phyloP scores from a whole-genome alignment of 768 basidiomycete species.

The Cantharellus cinnabarinus region DNA sequence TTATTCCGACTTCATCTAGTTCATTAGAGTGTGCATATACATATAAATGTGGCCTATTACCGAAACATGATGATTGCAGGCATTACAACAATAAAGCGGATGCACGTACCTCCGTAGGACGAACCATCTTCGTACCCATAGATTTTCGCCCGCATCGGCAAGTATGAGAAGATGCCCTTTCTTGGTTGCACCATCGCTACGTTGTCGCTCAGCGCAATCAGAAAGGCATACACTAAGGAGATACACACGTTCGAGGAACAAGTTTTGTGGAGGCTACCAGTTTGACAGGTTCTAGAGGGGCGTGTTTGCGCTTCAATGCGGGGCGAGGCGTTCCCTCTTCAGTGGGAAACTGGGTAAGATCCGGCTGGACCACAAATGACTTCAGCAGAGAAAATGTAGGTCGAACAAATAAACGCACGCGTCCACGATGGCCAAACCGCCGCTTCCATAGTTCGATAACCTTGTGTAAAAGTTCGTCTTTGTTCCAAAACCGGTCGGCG shows the following conservation, averaged over 20 bases:
- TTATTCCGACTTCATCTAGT: conserved; percentile 59
- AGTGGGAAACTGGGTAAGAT: too few species aligned
- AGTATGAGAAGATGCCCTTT: conserved; percentile 67
- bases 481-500: conserved; percentile 24
- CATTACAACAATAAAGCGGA: neutral
- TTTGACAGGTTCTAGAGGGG: conserved; percentile 33
- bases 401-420: conserved; percentile 30
- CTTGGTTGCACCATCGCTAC: conserved; percentile 65
- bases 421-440: conserved; percentile 51
- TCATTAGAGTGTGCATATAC: conserved; percentile 73
- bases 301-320: conserved; percentile 8
- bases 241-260: conserved; percentile 45
- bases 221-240: conserved; percentile 1
- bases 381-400: conserved; percentile 6
- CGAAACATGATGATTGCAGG: neutral
- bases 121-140: conserved; percentile 75
- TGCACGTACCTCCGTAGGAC: conserved; percentile 53
- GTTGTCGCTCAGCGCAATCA: conserved; percentile 1
- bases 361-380: neutral
- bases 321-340: neutral
- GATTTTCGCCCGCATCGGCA: conserved; percentile 54
- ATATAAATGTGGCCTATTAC: conserved; percentile 65
- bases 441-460: conserved; percentile 69
- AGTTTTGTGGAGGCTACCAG: conserved; percentile 53
- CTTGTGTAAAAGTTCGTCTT: conserved; percentile 35